Conservation (phyloP, 352 stramenopile species). For the Phytophthora brassicae region DNA sequence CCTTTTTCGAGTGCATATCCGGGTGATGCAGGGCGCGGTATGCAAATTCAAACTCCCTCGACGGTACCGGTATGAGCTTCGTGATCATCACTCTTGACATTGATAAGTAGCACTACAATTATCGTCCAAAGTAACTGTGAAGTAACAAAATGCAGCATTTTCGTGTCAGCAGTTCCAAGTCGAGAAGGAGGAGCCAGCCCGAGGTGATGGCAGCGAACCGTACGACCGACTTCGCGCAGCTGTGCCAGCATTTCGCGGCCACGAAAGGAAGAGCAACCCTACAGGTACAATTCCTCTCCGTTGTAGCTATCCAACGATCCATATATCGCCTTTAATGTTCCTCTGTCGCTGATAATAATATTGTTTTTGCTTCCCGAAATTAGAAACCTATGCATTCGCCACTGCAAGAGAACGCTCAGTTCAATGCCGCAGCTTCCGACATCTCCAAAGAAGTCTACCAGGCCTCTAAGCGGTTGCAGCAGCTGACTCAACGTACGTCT, state of each 20-base stretch:
- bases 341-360: constrained; percentile 7
- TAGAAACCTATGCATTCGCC: constrained; percentile 49
- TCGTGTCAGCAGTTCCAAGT: not conserved
- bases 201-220: constrained; percentile 64
- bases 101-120: too few species aligned
- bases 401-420: constrained; percentile 76
- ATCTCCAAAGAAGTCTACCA: constrained; percentile 85
- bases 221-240: constrained; percentile 66
- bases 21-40: too few species aligned
- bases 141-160: not conserved
- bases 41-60: too few species aligned
- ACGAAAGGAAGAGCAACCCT: constrained; percentile 27
- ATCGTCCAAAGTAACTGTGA: not conserved
- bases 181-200: constrained; percentile 2
- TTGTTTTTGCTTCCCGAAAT: too few species aligned
- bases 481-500: constrained; percentile 71
- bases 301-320: not conserved
- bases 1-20: too few species aligned
- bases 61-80: too few species aligned
- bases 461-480: constrained; percentile 77
- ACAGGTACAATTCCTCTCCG: constrained; percentile 22
- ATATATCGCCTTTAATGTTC: not conserved
- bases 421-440: constrained; percentile 77
- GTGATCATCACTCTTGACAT: too few species aligned
- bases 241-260: constrained; percentile 57